Percentiles rank a stretch among this genome's conserved stretches.
phyloP scores from a whole-genome alignment of 768 basidiomycete species.

The Rhizopogon roseolus region DNA sequence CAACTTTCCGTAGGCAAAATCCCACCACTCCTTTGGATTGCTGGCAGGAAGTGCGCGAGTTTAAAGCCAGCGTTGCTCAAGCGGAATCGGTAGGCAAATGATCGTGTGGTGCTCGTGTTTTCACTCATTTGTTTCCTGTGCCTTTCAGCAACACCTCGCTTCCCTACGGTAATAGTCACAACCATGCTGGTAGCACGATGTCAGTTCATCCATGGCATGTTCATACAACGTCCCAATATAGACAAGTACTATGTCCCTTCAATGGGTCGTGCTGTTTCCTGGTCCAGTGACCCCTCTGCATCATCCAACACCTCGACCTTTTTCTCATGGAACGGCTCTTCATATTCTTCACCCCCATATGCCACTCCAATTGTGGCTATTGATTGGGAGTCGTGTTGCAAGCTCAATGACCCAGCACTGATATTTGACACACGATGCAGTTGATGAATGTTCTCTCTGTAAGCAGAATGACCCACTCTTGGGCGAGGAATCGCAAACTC shows the following conservation, averaged over 20 bases:
- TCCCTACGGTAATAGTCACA: constrained; percentile 39
- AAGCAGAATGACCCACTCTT: neutral
- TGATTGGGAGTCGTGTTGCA: constrained; percentile 10
- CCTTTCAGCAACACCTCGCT: constrained; percentile 55
- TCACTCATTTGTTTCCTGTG: neutral
- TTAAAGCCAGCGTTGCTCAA: constrained; percentile 62
- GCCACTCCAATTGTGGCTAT: constrained; percentile 17
- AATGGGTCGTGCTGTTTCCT: neutral
- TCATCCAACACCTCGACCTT: neutral
- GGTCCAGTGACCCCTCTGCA: neutral
- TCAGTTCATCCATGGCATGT: neutral
- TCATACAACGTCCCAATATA: neutral
- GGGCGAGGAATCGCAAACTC: neutral
- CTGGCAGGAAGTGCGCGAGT: constrained; percentile 65
- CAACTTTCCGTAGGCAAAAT: constrained; percentile 29
- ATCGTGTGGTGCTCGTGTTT: neutral
- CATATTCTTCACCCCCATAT: constrained; percentile 21
- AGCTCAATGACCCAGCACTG: constrained; percentile 19
- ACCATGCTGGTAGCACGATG: neutral
- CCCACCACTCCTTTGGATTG: constrained; percentile 60
- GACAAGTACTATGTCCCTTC: neutral
- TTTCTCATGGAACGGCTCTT: neutral
- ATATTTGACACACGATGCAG: constrained; percentile 24
- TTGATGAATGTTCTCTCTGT: neutral
- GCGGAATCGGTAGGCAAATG: constrained; percentile 57